Evolutionary conservation across 2,329 filamentous ascomycete genomes (phyloP).

Genomic region (Aspergillus transmontanensis): DNA sequence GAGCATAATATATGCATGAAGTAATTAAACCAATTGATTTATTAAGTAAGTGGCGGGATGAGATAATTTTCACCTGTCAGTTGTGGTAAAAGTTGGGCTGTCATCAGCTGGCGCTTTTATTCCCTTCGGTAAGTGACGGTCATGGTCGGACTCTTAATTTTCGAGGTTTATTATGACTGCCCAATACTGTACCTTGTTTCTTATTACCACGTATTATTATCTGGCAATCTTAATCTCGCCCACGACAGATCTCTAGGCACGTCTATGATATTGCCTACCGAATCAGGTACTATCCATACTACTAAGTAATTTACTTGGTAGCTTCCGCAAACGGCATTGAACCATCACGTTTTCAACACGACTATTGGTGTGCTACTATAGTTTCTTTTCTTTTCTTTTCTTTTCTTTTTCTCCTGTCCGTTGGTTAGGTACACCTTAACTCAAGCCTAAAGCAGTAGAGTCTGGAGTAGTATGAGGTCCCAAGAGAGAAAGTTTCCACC

Average conservation of each 20-base stretch:
- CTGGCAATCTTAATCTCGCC: not conserved
- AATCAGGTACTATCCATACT: not conserved
- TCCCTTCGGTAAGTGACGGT: not conserved
- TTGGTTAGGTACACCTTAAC: not conserved
- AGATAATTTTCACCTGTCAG: not conserved
- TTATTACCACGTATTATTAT: not conserved
- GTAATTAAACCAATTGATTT: not conserved
- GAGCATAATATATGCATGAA: not conserved
- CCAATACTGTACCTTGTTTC: not conserved
- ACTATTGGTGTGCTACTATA: not conserved
- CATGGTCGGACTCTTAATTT: not conserved
- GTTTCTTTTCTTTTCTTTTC: not conserved
- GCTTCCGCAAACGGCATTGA: slow-evolving; percentile 3
- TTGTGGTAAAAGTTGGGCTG: not conserved
- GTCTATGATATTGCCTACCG: not conserved
- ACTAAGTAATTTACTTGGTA: not conserved
- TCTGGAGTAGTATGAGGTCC: not conserved
- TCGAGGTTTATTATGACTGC: not conserved
- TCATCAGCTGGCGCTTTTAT: not conserved
- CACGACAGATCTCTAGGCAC: not conserved
- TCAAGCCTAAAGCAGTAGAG: not conserved
- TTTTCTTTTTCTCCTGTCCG: not conserved
- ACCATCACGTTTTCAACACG: not conserved
- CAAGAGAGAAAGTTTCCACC: slow-evolving; percentile 5
- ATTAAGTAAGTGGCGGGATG: not conserved